A percentile compares a stretch with the other conserved stretches of the same genome.
Evolutionary conservation across 495 filamentous ascomycete species (phyloP).

Genomic region (Hypoxylon lenormandii): DNA sequence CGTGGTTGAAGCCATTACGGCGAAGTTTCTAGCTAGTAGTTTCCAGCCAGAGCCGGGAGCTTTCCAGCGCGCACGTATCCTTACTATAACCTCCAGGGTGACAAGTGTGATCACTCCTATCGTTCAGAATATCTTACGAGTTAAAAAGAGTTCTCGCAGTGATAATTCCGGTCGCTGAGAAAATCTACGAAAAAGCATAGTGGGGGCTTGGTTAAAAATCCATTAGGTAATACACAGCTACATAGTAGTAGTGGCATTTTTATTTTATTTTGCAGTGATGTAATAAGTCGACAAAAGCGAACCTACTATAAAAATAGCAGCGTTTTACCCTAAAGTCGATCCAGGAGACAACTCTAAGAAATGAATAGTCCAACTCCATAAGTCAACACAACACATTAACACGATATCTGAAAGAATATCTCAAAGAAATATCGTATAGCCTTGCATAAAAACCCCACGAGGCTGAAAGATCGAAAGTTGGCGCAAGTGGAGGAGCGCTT

Average conservation of each 20-base stretch:
- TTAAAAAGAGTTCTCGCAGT: conserved; percentile 1
- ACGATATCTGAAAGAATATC: not conserved
- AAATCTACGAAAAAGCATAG: conserved; percentile 22
- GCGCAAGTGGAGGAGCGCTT: not conserved
- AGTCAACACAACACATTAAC: too few relatives aligned
- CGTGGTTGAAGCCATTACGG: conserved; percentile 33
- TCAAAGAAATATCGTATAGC: conserved; percentile 2
- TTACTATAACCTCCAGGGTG: conserved; percentile 34
- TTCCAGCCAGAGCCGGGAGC: conserved; percentile 31
- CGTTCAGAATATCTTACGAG: conserved; percentile 1
- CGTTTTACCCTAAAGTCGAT: too few relatives aligned
- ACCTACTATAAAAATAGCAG: too few relatives aligned
- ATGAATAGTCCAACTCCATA: too few relatives aligned
- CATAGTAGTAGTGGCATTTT: not conserved
- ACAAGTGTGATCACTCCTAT: not conserved
- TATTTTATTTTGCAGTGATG: too few relatives aligned
- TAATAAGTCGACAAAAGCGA: too few relatives aligned
- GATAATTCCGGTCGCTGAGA: conserved; percentile 17
- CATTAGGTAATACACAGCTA: conserved; percentile 5
- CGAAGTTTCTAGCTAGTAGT: conserved; percentile 21
- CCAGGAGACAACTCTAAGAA: too few relatives aligned
- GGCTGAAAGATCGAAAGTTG: not conserved
- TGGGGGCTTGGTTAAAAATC: conserved; percentile 11
- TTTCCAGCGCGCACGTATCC: conserved; percentile 26
- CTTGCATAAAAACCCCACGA: conserved; percentile 19